Base-by-base conservation (phyloP, 495 filamentous ascomycete species). In the Aspergillus cristatus region DNA sequence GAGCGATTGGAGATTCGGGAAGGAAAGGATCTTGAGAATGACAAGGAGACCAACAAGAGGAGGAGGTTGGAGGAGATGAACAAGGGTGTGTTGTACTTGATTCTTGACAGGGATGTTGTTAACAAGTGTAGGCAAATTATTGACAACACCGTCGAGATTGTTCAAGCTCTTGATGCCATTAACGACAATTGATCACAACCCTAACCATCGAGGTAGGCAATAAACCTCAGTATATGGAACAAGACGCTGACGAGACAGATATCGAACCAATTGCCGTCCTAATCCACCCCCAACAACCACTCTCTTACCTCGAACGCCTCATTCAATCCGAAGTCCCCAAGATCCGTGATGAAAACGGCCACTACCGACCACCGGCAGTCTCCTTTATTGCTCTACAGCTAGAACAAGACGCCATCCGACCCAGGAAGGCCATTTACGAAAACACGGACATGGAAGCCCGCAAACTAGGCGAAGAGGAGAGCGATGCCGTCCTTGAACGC, bases 151-250 rank as follows among this genome's bases (percentile, higher is more conserved):
- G 0, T 91, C 86, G 1, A 75, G 86, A 5, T 76, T 94, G 28
- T 76, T 97, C 24, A 97, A 96, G 58, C 64, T 97, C 12, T 81
- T 95, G 15, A 69, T 96, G 6, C 89, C 89, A 0, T 69, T 96
- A 7, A 79, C 78, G 3, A 77, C 75, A 2, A 42, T 55, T 2
- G 67, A 81, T 41, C 65, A 74, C 18, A 74, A 76, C 32, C 62
- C 37, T 20, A 39, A 65, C 25, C 57, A 68, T 26, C 75, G 73
- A 37, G 40, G 74, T 71, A 65, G 15, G 58, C 58, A 24, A 24
- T 24, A 24, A 24, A 4, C 8, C 20, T 8, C 8, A 8, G 20
- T 24, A 24, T 24, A 59, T 18, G 47, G 67, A 10, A 58, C 62
- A 6, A 14, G 11, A 11, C 7, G 7, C 8, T 29, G 14, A 34